Conservation (phyloP, 176 grass and related monocot species). For the maize (Zea mays) region DNA sequence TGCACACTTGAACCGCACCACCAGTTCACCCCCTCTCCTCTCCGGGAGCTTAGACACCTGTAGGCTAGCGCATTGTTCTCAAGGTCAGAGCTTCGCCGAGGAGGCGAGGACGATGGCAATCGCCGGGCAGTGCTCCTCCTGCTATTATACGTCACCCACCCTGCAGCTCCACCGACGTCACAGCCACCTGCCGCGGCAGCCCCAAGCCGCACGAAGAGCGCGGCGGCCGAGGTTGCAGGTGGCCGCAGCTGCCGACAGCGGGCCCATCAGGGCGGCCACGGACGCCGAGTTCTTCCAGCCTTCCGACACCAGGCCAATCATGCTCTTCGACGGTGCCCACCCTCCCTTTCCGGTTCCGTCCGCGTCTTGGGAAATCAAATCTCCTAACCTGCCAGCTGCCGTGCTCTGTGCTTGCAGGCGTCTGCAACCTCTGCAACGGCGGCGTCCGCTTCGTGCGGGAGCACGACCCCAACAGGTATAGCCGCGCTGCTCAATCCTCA, state of each 20-base stretch:
- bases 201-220: neutral
- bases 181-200: neutral
- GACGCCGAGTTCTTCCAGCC: slow-evolving; percentile 77
- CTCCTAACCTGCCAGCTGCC: neutral
- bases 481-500: neutral
- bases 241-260: neutral
- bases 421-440: slow-evolving; percentile 94
- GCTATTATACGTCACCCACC: slow-evolving; percentile 22
- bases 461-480: slow-evolving; percentile 63
- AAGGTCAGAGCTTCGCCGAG: neutral
- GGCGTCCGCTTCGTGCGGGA: slow-evolving; percentile 72
- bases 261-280: slow-evolving; percentile 46
- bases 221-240: slow-evolving; percentile 23
- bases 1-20: too few relatives aligned
- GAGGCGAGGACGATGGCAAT: neutral
- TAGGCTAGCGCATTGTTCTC: neutral
- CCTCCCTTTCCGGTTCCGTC: neutral
- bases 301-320: slow-evolving; percentile 66
- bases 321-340: slow-evolving; percentile 80
- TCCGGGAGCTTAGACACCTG: neutral
- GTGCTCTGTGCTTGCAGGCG: slow-evolving; percentile 39
- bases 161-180: slow-evolving; percentile 1
- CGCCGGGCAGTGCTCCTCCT: slow-evolving; percentile 13
- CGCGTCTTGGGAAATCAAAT: neutral
- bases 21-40: neutral